These are phyloP conservation scores for Solanum chilense DNA, from an alignment of 257 asterid genomes.

Conservation along the genomic window DNA sequence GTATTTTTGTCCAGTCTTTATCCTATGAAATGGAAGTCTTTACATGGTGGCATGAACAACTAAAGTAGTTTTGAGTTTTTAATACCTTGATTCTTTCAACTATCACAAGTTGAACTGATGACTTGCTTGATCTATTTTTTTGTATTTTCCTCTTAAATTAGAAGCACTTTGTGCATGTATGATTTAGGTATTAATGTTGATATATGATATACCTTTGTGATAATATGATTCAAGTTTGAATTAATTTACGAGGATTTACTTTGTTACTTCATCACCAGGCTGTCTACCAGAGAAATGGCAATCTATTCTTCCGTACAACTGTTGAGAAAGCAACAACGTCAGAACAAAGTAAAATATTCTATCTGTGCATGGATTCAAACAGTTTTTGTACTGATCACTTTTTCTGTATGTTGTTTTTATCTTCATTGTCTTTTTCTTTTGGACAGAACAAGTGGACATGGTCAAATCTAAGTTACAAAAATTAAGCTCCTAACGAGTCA, in stretches of 20 bases:
- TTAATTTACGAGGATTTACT: neutral
- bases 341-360: slow-evolving; percentile 53
- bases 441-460: slow-evolving; percentile 57
- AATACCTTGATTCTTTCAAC: neutral
- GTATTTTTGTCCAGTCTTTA: neutral
- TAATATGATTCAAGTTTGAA: neutral
- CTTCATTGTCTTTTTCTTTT: neutral
- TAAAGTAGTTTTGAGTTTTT: neutral
- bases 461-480: slow-evolving; percentile 48
- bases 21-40: neutral
- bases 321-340: slow-evolving; percentile 45
- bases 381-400: neutral
- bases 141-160: neutral
- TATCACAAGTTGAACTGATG: neutral
- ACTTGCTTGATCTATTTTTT: neutral
- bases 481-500: slow-evolving; percentile 22
- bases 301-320: slow-evolving; percentile 57
- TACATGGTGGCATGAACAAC: neutral
- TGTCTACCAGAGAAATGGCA: slow-evolving; percentile 71
- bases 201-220: neutral
- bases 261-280: slow-evolving; percentile 20
- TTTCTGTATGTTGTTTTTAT: neutral
- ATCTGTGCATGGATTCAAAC: neutral
- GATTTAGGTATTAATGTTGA: neutral
- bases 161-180: neutral